Percentiles rank a stretch among this genome's conserved stretches.
Conservation (phyloP, 495 filamentous ascomycete genomes). For the Hypoxylon rickii region DNA sequence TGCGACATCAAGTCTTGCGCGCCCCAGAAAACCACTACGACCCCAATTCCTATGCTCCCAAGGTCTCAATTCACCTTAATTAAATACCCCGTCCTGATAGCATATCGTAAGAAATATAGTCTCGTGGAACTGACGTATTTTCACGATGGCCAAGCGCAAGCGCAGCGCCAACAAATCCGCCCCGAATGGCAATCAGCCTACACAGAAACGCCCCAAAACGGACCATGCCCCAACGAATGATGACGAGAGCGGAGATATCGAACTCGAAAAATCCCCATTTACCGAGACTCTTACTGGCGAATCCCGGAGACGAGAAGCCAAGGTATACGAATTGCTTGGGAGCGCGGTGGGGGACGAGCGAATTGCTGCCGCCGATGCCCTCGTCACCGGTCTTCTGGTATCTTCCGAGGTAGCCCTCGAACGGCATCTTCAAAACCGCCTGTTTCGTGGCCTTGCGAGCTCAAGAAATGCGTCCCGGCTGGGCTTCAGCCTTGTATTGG, state of each 20-base stretch:
- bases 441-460: slow-evolving; percentile 88
- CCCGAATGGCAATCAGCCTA: slow-evolving; percentile 39
- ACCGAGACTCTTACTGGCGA: slow-evolving; percentile 46
- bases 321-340: slow-evolving; percentile 56
- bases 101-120: no score
- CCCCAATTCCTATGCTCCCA: no score
- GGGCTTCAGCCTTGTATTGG: slow-evolving; percentile 89
- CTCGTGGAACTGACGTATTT: no score
- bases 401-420: slow-evolving; percentile 51
- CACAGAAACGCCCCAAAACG: slow-evolving; percentile 50
- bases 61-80: no score
- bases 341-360: slow-evolving; percentile 56
- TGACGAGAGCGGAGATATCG: slow-evolving; percentile 31
- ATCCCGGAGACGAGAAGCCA: slow-evolving; percentile 52
- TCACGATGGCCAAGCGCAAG: slow-evolving; percentile 51
- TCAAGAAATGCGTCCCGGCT: slow-evolving; percentile 85
- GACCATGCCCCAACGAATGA: slow-evolving; percentile 35
- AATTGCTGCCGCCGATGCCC: slow-evolving; percentile 54
- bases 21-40: no score
- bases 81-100: no score
- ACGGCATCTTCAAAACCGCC: slow-evolving; percentile 61
- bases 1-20: no score
- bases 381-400: slow-evolving; percentile 51
- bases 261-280: slow-evolving; percentile 51
- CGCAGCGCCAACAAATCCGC: slow-evolving; percentile 42